Percentiles rank a stretch among this genome's conserved stretches.
Conservation (phyloP, 148 eudicot species). For the Silene uniflora region DNA sequence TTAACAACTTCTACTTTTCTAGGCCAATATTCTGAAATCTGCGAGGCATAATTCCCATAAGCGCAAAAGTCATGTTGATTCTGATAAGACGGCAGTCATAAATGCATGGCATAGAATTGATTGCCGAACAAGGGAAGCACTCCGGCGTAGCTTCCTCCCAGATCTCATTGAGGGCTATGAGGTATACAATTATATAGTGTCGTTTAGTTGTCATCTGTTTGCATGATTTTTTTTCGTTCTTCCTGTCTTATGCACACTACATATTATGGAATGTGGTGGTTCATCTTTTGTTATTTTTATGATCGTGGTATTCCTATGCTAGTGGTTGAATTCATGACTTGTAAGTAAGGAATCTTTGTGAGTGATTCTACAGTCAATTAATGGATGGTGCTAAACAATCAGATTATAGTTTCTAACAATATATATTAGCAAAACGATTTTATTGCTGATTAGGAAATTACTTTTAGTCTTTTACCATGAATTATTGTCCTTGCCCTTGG, state of each 20-base stretch:
- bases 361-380: background rate
- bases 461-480: background rate
- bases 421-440: background rate
- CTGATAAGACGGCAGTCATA: constrained; percentile 70
- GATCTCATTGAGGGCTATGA: constrained; percentile 70
- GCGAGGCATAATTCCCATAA: constrained; percentile 37
- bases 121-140: constrained; percentile 86
- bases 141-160: constrained; percentile 69
- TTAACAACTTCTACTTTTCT: constrained; percentile 17
- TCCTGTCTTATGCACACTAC: background rate
- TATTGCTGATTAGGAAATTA: background rate
- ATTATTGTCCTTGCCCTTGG: background rate
- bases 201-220: background rate
- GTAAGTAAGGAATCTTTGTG: background rate
- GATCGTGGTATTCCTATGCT: background rate
- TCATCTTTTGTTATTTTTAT: background rate
- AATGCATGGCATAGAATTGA: constrained; percentile 92
- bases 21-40: constrained; percentile 58
- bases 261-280: background rate
- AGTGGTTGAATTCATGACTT: background rate
- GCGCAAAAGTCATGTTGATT: constrained; percentile 47
- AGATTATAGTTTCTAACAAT: background rate
- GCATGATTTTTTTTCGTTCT: background rate
- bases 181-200: constrained; percentile 34
- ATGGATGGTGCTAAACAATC: background rate